These are phyloP conservation scores for Tremellales sp. DNA, from an alignment of 1,284 basidiomycete species.

Conservation along the genomic window DNA sequence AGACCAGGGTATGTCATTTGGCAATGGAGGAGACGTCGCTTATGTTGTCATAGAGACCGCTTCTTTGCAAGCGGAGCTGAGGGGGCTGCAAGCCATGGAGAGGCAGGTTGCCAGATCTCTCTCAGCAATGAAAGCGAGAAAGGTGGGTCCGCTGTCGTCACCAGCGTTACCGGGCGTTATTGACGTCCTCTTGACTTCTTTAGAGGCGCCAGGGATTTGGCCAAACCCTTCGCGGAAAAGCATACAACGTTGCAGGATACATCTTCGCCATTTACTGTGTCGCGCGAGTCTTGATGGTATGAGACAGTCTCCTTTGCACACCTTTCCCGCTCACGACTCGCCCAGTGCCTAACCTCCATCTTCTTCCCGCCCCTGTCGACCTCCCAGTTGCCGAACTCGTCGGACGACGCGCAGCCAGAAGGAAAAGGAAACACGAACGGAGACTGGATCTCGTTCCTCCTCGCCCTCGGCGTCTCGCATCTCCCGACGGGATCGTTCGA, in stretches of 20 bases:
- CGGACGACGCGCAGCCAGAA: conserved; percentile 8
- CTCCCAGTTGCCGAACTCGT: conserved; percentile 15
- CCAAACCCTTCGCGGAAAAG: conserved; percentile 34
- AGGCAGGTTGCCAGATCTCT: conserved; percentile 35
- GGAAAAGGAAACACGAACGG: conserved; percentile 44
- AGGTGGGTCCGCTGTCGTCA: conserved; percentile 19
- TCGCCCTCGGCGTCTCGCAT: conserved; percentile 42
- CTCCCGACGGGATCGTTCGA: conserved; percentile 37
- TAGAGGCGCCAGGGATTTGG: conserved; percentile 44
- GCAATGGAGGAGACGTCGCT: neutral
- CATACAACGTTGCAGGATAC: conserved; percentile 43
- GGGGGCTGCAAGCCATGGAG: conserved; percentile 44
- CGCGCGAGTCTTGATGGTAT: conserved; percentile 43
- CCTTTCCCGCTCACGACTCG: neutral
- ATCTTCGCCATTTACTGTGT: conserved; percentile 47
- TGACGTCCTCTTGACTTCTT: neutral
- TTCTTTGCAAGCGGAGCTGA: conserved; percentile 34
- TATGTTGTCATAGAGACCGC: conserved; percentile 11
- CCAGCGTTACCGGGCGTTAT: neutral
- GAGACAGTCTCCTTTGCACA: conserved; percentile 3
- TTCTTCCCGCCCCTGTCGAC: conserved; percentile 36
- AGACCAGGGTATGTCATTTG: conserved; percentile 18
- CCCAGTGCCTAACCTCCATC: conserved; percentile 41
- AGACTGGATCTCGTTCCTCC: conserved; percentile 49
- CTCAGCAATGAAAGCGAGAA: conserved; percentile 37